phyloP scores from a whole-genome alignment of 2,329 filamentous ascomycete genomes.

The Hyphodiscus sp. region DNA sequence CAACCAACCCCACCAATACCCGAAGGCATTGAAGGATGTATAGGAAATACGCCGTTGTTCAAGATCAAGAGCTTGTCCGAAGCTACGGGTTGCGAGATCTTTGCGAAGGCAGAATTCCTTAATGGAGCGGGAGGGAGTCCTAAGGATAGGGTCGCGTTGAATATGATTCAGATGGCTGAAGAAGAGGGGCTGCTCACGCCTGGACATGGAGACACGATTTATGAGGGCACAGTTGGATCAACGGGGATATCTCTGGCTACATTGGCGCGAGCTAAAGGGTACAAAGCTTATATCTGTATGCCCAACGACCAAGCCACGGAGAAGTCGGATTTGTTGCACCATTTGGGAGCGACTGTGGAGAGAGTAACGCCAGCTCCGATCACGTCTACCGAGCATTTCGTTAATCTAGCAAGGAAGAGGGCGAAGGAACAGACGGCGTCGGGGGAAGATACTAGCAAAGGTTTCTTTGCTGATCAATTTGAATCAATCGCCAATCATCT shows the following conservation, averaged over 20 bases:
- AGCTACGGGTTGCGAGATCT: conserved; percentile 80
- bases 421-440: conserved; percentile 66
- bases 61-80: conserved; percentile 78
- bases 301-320: conserved; percentile 83
- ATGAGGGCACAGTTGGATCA: conserved; percentile 94
- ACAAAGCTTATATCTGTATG: conserved; percentile 95
- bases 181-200: conserved; percentile 68
- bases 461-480: conserved; percentile 96
- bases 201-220: conserved; percentile 83
- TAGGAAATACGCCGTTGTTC: conserved; percentile 88
- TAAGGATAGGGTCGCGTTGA: conserved; percentile 90
- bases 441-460: conserved; percentile 55
- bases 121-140: conserved; percentile 92
- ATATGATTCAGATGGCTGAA: conserved; percentile 82
- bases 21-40: conserved; percentile 82
- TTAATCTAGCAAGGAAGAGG: conserved; percentile 77
- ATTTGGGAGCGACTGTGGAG: conserved; percentile 89
- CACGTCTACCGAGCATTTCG: conserved; percentile 87
- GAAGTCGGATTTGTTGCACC: conserved; percentile 82
- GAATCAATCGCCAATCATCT: conserved; percentile 84
- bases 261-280: conserved; percentile 80
- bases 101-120: conserved; percentile 93
- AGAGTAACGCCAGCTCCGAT: conserved; percentile 87
- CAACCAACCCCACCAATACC: conserved; percentile 40
- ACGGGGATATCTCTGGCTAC: conserved; percentile 93